Base-by-base conservation (phyloP, 257 asterid genomes). In the Vinca minor region DNA sequence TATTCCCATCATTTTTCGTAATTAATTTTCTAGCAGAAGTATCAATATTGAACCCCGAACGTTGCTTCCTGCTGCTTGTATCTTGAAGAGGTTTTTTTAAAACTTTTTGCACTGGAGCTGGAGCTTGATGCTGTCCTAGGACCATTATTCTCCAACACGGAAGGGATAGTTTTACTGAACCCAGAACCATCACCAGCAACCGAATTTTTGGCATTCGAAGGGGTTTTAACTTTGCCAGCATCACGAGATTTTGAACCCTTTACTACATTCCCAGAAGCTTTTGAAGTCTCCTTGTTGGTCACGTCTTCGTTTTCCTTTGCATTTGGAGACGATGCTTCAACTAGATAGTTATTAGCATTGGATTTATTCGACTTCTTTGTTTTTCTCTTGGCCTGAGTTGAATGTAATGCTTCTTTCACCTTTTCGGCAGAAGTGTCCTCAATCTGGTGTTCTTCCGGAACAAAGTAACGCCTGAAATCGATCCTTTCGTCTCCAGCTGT, bases 401-500 rank as follows among this genome's bases (percentile, higher is more conserved):
- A 62, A 52, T 55, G 38, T 12, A 44, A 56, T 58, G 61, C 15
- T 66, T 65, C 66, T 62, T 65, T 57, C 53, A n/a, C 63, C 62
- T 65, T 53, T 35, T 55, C 69, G 62, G 67, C 29, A 46, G 77
- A 71, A 50, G 55, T 45, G 69, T 29, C 73, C 63, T 77, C 71
- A 34, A 54, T 64, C 65, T 67, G 85, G 67, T 55, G 63, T 39
- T 78, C 65, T 32, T 66, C 74, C 58, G 72, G 71, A 67, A 81
- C 64, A 79, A 88, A 84, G 73, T 86, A 83, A 44, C 73, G 64
- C 84, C 76, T 80, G 77, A 88, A 88, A 78, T 84, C 68, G 55
- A 88, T 74, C 36, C 70, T 71, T 63, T 73, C 81, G 7, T 53
- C 66, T 70, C 68, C 71, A 58, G 64, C 66, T 70, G 69, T 66